phyloP scores from a whole-genome alignment of 73 alveolate species.

The Paramecium tetraurelia region DNA sequence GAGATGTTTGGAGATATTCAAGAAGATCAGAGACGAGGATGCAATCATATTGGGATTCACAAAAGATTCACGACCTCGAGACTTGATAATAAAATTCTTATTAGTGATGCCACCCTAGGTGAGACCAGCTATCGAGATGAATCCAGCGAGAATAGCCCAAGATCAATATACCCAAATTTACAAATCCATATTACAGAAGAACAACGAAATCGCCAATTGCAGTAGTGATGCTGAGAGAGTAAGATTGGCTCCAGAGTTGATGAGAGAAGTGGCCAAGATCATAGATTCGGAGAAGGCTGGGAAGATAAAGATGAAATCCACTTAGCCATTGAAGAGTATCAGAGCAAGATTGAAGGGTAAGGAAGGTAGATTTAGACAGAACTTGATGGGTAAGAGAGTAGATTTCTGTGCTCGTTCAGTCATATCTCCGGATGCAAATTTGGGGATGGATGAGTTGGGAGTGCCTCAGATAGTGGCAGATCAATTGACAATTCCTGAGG shows the following conservation, averaged over 20 bases:
- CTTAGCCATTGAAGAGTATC: constrained; percentile 75
- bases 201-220: background rate
- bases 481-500: constrained; percentile 60
- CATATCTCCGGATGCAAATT: constrained; percentile 99
- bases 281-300: constrained; percentile 62
- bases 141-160: constrained; percentile 46
- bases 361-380: constrained; percentile 99
- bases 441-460: constrained; percentile 98
- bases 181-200: constrained; percentile 35
- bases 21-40: background rate
- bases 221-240: constrained; percentile 15
- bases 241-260: constrained; percentile 49
- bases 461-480: constrained; percentile 70
- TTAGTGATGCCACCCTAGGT: constrained; percentile 62
- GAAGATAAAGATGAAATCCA: constrained; percentile 22
- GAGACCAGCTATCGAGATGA: constrained; percentile 63
- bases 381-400: constrained; percentile 99
- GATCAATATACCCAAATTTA: constrained; percentile 54
- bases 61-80: constrained; percentile 5
- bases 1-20: constrained; percentile 57
- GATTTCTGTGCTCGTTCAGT: constrained; percentile 99
- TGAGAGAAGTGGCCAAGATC: constrained; percentile 58
- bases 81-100: constrained; percentile 28
- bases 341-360: constrained; percentile 96
- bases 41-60: background rate